A percentile compares a stretch with the other conserved stretches of the same genome.
These are phyloP conservation scores for Echium plantagineum DNA, from an alignment of 257 asterid genomes.

Conservation along the genomic window DNA sequence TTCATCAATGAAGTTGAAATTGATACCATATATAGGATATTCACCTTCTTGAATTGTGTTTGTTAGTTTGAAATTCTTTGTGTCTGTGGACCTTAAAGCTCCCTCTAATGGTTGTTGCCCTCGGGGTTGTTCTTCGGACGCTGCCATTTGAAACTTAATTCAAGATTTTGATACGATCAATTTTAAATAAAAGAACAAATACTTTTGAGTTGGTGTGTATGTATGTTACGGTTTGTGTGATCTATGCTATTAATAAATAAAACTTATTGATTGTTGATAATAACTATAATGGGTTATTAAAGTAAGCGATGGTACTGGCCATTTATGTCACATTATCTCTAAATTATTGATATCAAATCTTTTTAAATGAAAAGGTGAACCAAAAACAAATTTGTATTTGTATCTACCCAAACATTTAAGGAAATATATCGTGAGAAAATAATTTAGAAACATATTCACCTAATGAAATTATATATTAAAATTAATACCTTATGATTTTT, in stretches of 20 bases:
- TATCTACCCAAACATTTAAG: background rate
- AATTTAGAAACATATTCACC: background rate
- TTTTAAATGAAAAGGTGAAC: no score
- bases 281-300: background rate
- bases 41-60: conserved; percentile 90
- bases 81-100: conserved; percentile 54
- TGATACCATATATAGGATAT: conserved; percentile 89
- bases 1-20: conserved; percentile 84
- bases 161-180: no score
- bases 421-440: background rate
- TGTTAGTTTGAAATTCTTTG: conserved; percentile 74
- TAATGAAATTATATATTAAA: no score
- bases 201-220: no score
- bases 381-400: background rate
- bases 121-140: background rate
- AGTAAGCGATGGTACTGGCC: no score
- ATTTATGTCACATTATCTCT: background rate
- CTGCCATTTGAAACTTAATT: background rate
- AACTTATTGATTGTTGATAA: background rate
- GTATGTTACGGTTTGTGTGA: no score
- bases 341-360: background rate
- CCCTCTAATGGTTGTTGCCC: conserved; percentile 54
- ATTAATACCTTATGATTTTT: no score
- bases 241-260: no score
- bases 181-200: no score